phyloP scores from a whole-genome alignment of 2,329 filamentous ascomycete species.

The Chalara sp. region DNA sequence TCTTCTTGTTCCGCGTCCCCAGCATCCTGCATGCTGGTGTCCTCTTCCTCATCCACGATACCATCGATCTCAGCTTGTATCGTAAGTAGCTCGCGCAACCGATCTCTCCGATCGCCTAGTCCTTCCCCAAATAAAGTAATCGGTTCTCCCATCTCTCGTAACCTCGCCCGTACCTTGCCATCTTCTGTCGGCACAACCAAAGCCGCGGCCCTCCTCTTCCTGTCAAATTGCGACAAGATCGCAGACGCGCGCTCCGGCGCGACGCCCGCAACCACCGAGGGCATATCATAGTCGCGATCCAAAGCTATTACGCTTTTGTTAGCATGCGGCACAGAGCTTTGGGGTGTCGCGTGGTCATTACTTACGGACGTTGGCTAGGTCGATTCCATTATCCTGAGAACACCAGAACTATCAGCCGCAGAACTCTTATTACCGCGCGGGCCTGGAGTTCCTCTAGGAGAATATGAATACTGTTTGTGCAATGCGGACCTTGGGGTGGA shows the following conservation, averaged over 20 bases:
- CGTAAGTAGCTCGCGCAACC: conserved; percentile 74
- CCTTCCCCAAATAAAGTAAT: conserved; percentile 93
- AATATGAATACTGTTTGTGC: conserved; percentile 27
- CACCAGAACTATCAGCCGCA: conserved; percentile 21
- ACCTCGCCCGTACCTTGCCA: conserved; percentile 68
- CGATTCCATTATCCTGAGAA: conserved; percentile 39
- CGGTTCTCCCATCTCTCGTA: conserved; percentile 86
- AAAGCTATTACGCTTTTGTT: conserved; percentile 40
- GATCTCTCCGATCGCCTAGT: conserved; percentile 75
- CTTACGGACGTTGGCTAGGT: conserved; percentile 58
- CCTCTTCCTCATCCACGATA: conserved; percentile 55
- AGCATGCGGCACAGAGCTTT: conserved; percentile 6
- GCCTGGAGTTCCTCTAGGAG: conserved; percentile 12
- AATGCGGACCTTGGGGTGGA: conserved; percentile 10
- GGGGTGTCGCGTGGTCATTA: conserved; percentile 14
- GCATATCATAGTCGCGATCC: conserved; percentile 69
- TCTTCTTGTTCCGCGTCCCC: conserved; percentile 69
- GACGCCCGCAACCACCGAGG: conserved; percentile 23
- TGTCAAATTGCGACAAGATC: conserved; percentile 64
- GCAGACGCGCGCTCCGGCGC: conserved; percentile 27
- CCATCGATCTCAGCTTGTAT: conserved; percentile 60
- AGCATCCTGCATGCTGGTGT: conserved; percentile 48
- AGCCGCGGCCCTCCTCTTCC: conserved; percentile 80
- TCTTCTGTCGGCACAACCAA: conserved; percentile 95
- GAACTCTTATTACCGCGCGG: conserved; percentile 6